Base-by-base conservation (phyloP, 1,284 basidiomycete genomes). In the Hemileia vastatrix region DNA sequence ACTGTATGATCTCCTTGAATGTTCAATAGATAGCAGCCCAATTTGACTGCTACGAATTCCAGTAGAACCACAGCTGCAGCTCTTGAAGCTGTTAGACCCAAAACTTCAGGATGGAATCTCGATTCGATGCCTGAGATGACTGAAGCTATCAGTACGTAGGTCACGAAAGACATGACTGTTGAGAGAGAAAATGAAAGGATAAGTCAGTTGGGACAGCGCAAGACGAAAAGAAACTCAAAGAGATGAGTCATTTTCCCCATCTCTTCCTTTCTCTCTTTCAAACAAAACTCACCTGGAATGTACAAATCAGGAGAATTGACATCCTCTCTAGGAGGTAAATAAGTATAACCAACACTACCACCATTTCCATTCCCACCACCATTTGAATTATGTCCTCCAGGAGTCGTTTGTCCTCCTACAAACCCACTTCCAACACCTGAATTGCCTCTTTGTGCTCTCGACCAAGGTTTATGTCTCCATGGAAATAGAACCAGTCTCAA, bases 161-260 rank as follows among this genome's bases (percentile, higher is more conserved):
- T n/a, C n/a, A n/a, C n/a, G n/a, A n/a, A n/a, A n/a, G n/a, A n/a
- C n/a, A n/a, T n/a, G n/a, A n/a, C n/a, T n/a, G n/a, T n/a, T n/a
- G n/a, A n/a, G n/a, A n/a, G n/a, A n/a, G n/a, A n/a, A n/a, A n/a
- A n/a, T n/a, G n/a, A n/a, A n/a, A n/a, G n/a, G n/a, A n/a, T n/a
- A n/a, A n/a, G n/a, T n/a, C n/a, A n/a, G n/a, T n/a, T 2, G 2
- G 13, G 48, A 50, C 21, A 13, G 15, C 36, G 27, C 11, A 23
- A 36, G 43, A 23, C n/a, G 18, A 19, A 44, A 86, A 9, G 82
- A 82, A 19, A 92, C 76, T 1, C 91, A 80, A 23, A 98, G 85
- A 96, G 86, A 75, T 97, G 97, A 0, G 95, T 97, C 21, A 96
- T 90, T 27, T 97, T 81, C 0, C 92, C 88, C 94, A 98, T 98